These are phyloP conservation scores for Apostasia shenzhenica DNA, from an alignment of 106 monocot species.

Conservation along the genomic window DNA sequence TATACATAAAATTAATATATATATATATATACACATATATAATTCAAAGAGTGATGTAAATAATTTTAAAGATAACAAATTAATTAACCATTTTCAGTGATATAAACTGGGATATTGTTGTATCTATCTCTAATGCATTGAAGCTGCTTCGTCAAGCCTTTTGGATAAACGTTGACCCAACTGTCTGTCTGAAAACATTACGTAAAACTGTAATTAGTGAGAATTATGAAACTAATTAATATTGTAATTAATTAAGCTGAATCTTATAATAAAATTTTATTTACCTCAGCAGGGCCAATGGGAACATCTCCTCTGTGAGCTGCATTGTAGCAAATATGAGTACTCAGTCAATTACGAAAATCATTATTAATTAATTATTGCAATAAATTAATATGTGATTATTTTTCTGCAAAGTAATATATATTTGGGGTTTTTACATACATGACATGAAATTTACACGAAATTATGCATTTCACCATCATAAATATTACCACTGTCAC, in stretches of 20 bases:
- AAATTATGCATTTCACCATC: no score
- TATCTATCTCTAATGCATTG: background rate
- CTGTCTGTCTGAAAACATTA: background rate
- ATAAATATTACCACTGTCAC: no score
- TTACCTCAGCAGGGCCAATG: background rate
- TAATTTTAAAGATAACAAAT: background rate
- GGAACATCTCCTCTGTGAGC: background rate
- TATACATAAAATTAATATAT: background rate
- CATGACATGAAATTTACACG: no score
- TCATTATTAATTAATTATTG: no score
- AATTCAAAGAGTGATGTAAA: background rate
- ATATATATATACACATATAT: no score
- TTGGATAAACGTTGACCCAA: slow-evolving; percentile 1
- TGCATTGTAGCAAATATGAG: background rate
- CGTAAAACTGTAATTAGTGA: background rate
- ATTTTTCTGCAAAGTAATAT: no score
- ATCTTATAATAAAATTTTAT: background rate
- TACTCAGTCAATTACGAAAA: no score
- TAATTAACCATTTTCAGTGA: background rate
- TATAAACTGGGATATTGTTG: background rate
- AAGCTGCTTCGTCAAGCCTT: background rate
- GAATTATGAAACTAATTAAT: background rate
- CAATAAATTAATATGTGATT: no score
- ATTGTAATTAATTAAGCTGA: background rate
- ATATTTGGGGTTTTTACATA: no score